Percentiles rank a stretch among this genome's conserved stretches.
Evolutionary conservation across 192 early-diverging fungal species (phyloP).

Genomic region (Coemansia furcata): DNA sequence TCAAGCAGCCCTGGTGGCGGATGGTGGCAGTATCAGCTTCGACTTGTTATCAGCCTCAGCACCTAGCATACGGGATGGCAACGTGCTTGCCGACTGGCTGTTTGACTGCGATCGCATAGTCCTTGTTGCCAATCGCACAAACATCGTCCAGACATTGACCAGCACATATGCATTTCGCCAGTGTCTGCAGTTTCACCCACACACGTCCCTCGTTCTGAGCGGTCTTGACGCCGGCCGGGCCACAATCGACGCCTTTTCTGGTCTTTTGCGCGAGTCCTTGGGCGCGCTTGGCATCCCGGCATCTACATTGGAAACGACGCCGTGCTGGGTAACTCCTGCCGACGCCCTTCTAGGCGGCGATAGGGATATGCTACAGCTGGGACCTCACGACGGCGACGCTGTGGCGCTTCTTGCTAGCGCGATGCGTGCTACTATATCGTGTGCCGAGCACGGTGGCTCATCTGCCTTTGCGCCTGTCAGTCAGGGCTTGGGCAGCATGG

Average conservation of each 20-base stretch:
- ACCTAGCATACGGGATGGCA: not conserved
- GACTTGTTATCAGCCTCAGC: conserved; percentile 10
- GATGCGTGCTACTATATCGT: conserved; percentile 12
- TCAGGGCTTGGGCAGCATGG: too few species aligned
- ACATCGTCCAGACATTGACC: conserved; percentile 15
- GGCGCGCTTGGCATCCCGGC: not conserved
- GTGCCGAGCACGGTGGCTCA: conserved; percentile 13
- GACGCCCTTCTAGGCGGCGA: not conserved
- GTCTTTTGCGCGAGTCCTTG: conserved; percentile 25
- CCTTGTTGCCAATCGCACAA: conserved; percentile 16
- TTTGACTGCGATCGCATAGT: conserved; percentile 25
- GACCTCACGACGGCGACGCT: not conserved
- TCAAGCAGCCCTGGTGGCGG: conserved; percentile 11
- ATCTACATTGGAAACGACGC: not conserved
- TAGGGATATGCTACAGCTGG: not conserved
- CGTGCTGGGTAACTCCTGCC: not conserved
- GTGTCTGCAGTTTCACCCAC: conserved; percentile 25
- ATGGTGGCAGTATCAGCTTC: not conserved
- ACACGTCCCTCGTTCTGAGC: conserved; percentile 5
- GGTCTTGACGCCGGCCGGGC: conserved; percentile 9
- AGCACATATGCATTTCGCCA: not conserved
- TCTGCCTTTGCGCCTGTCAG: not conserved
- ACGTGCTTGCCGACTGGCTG: conserved; percentile 32
- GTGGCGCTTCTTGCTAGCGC: conserved; percentile 7
- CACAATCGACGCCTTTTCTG: conserved; percentile 6